Percentiles rank a stretch among this genome's conserved stretches.
Conservation (phyloP, 2,329 filamentous ascomycete genomes). For the Trichoderma hamatum region DNA sequence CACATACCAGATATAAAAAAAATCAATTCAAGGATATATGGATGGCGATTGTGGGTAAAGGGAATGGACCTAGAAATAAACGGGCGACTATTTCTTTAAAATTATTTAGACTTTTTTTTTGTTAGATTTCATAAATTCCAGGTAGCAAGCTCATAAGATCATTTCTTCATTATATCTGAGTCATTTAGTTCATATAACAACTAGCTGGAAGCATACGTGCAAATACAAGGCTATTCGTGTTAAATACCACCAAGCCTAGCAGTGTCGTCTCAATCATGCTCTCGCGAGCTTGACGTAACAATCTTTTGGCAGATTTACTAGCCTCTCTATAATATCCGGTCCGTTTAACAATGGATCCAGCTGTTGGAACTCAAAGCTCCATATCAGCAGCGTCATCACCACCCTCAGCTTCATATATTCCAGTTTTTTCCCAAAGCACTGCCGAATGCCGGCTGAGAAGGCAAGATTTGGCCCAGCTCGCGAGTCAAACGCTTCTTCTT, state of each 20-base stretch:
- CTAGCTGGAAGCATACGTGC: neutral
- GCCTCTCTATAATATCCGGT: conserved; percentile 31
- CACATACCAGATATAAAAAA: neutral
- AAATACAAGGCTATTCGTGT: neutral
- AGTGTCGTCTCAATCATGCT: conserved; percentile 8
- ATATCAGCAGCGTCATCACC: conserved; percentile 42
- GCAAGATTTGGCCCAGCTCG: conserved; percentile 42
- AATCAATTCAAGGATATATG: neutral
- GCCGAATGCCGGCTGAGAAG: conserved; percentile 43
- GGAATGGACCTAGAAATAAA: neutral
- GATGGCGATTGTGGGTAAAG: neutral
- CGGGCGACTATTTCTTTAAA: neutral
- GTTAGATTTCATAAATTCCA: neutral
- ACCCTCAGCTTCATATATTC: conserved; percentile 43
- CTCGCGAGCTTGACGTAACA: conserved; percentile 35
- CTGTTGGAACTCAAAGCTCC: conserved; percentile 42
- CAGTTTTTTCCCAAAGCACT: conserved; percentile 45
- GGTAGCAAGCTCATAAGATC: neutral
- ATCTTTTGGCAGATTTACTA: conserved; percentile 35
- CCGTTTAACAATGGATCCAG: conserved; percentile 29
- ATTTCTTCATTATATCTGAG: neutral
- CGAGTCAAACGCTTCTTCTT: conserved; percentile 36
- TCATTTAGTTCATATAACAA: too few species aligned
- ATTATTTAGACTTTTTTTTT: neutral
- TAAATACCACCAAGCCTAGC: neutral